These are phyloP conservation scores for Amphirosellinia nigrospora DNA, from an alignment of 495 filamentous ascomycete genomes.

Conservation along the genomic window DNA sequence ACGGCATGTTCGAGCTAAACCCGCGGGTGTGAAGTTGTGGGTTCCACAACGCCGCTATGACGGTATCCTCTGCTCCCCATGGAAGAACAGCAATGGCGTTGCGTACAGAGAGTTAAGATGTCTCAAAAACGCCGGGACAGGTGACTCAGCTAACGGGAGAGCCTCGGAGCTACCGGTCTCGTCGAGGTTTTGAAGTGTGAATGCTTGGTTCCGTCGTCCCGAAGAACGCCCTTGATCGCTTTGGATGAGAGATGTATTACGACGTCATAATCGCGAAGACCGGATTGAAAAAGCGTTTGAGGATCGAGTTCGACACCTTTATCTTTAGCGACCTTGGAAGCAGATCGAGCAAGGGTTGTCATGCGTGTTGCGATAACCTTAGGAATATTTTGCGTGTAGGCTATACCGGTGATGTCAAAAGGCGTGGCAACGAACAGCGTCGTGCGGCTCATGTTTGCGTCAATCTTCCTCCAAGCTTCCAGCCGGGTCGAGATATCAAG, in stretches of 20 bases:
- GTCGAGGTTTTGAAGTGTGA: conserved; percentile 76
- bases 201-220: conserved; percentile 34
- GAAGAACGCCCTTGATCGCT: conserved; percentile 44
- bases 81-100: conserved; percentile 75
- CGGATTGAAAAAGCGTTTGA: conserved; percentile 69
- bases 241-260: conserved; percentile 71
- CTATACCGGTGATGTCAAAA: conserved; percentile 74
- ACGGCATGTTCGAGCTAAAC: conserved; percentile 72
- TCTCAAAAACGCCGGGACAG: conserved; percentile 57
- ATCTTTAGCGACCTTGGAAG: conserved; percentile 64
- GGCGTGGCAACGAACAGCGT: conserved; percentile 84
- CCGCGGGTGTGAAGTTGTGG: conserved; percentile 60
- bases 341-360: conserved; percentile 77
- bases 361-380: conserved; percentile 87
- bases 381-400: conserved; percentile 74
- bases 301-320: conserved; percentile 62
- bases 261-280: conserved; percentile 81
- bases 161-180: conserved; percentile 41
- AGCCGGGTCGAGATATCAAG: conserved; percentile 71
- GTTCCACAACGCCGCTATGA: conserved; percentile 85
- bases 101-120: conserved; percentile 67
- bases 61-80: conserved; percentile 60
- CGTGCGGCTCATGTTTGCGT: conserved; percentile 84
- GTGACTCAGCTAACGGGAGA: conserved; percentile 54
- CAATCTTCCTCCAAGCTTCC: conserved; percentile 80